These are phyloP conservation scores for Phytophthora multivora DNA, from an alignment of 352 stramenopile genomes.

Conservation along the genomic window DNA sequence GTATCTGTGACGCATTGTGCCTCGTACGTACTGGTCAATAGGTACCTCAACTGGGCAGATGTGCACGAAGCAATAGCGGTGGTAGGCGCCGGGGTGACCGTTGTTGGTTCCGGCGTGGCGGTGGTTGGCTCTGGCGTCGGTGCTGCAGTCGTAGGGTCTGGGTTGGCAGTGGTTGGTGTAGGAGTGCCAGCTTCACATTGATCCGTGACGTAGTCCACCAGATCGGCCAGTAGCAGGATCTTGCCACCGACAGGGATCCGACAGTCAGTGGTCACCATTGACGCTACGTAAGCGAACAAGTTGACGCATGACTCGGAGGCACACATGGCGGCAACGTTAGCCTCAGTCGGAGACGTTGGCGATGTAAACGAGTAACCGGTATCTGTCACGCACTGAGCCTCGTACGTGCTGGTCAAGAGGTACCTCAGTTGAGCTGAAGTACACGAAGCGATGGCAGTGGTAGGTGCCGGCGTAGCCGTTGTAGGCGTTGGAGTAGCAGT, in stretches of 20 bases:
- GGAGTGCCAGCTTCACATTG: constrained; percentile 5
- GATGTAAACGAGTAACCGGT: constrained; percentile 28
- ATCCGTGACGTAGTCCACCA: constrained; percentile 26
- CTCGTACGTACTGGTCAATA: constrained; percentile 25
- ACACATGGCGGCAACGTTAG: constrained; percentile 28
- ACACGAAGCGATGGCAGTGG: constrained; percentile 16
- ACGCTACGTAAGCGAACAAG: constrained; percentile 20
- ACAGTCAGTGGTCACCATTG: constrained; percentile 23
- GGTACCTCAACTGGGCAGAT: constrained; percentile 15
- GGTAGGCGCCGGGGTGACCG: neutral
- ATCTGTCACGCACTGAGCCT: constrained; percentile 23
- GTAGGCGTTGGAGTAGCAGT: constrained; percentile 7
- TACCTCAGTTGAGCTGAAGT: constrained; percentile 22
- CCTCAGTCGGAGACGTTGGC: constrained; percentile 13
- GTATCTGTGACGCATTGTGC: constrained; percentile 23
- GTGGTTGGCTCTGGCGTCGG: too few species aligned
- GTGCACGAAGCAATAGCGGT: constrained; percentile 24
- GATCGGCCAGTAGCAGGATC: constrained; percentile 28
- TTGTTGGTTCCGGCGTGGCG: too few species aligned
- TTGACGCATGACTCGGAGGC: constrained; percentile 24
- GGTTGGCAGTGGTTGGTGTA: constrained; percentile 1
- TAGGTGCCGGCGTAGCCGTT: constrained; percentile 9
- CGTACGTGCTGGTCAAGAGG: constrained; percentile 27
- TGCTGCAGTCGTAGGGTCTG: too few species aligned
- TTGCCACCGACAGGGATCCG: constrained; percentile 25